Evolutionary conservation across 176 grass and related monocot species (phyloP).

Genomic region (Triticum urartu): DNA sequence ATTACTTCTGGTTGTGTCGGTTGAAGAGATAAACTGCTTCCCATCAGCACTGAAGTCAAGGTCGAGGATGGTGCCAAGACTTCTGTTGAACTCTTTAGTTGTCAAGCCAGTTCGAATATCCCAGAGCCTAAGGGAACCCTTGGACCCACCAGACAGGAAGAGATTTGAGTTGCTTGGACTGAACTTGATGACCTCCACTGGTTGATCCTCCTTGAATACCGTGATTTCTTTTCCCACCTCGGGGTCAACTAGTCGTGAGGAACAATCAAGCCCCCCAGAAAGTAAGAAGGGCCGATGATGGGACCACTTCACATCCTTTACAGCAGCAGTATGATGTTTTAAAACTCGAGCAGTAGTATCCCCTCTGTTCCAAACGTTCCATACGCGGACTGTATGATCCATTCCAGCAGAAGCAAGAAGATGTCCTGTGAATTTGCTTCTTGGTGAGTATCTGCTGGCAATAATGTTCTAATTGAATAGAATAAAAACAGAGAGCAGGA

Average conservation of each 20-base stretch:
- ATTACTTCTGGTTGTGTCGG: constrained; percentile 79
- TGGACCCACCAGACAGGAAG: constrained; percentile 83
- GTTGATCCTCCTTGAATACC: constrained; percentile 77
- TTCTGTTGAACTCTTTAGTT: constrained; percentile 65
- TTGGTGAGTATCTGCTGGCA: constrained; percentile 5
- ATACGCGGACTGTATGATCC: constrained; percentile 69
- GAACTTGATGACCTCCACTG: constrained; percentile 80
- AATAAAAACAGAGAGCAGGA: neutral
- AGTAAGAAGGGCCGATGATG: constrained; percentile 49
- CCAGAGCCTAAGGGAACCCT: constrained; percentile 76
- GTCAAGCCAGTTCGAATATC: constrained; percentile 62
- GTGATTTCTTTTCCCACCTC: constrained; percentile 56
- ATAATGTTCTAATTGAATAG: neutral
- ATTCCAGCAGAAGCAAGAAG: constrained; percentile 95
- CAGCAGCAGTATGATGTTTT: constrained; percentile 65
- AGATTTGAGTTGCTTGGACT: constrained; percentile 56
- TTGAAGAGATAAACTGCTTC: constrained; percentile 82
- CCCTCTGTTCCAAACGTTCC: constrained; percentile 73
- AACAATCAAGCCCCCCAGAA: constrained; percentile 73
- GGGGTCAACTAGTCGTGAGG: constrained; percentile 58
- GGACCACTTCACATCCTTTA: constrained; percentile 83
- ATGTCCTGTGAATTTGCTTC: constrained; percentile 53
- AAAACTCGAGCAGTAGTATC: constrained; percentile 56
- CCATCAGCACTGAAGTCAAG: constrained; percentile 82
- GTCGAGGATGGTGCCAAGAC: constrained; percentile 76